Base-by-base conservation (phyloP, 1,139 yeast species). In the Taphrina confusa region DNA sequence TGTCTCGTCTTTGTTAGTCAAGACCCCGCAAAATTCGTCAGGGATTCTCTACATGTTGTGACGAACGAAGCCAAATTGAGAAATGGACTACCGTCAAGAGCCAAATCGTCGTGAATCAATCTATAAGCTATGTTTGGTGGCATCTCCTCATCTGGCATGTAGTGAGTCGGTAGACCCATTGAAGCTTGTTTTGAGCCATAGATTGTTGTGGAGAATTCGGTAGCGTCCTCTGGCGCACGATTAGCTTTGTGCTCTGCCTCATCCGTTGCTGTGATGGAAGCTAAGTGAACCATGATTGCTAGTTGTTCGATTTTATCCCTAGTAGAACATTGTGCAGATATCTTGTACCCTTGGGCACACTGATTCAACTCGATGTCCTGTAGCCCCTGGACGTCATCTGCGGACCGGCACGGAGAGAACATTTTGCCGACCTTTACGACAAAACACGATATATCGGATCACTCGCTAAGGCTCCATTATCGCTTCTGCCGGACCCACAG, bases 71-170 rank as follows among this genome's bases (percentile, higher is more conserved):
- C 97, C 72, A 90, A 74, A 71, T 90, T 90, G 69, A 90, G 78
- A 20, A 84, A 81, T 20, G 96, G 95, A 67, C 78, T 82, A 25
- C 97, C 97, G 70, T 90, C 97, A 63, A 90, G 77, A n/a, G 83
- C 76, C 74, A 90, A 77, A 66, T 87, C 95, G 68, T 86, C 87
- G 64, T 78, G 82, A 65, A 90, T 77, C 69, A 86, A 75, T 55
- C 82, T 78, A 69, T 83, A 84, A 5, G 88, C 85, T 64, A 78
- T 73, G 5, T 74, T 74, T 3, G 80, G 74, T 1, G 91, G 91
- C 57, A 89, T 76, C 62, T 75, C 74, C 73, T 73, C 74, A 66
- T 72, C 73, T 40, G 77, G 74, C 34, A 56, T 42, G 23, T 54
- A 47, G 30, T 47, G 52, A 6, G 40, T 22, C n/a, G 52, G 52